These are phyloP conservation scores for Hirsutella minnesotensis DNA, from an alignment of 2,329 filamentous ascomycete species.

Conservation along the genomic window DNA sequence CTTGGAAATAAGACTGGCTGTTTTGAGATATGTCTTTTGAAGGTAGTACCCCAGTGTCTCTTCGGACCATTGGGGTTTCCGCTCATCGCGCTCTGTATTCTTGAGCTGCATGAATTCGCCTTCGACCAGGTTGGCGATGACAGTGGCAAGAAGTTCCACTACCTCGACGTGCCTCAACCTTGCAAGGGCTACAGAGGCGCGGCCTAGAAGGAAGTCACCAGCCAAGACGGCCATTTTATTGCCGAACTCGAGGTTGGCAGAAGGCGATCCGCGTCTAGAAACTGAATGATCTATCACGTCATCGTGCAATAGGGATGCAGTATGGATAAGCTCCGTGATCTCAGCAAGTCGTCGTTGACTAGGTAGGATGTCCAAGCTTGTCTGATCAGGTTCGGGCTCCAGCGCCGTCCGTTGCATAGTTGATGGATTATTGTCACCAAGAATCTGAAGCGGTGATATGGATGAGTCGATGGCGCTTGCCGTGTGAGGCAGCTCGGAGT, in stretches of 20 bases:
- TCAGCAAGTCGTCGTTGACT: constrained; percentile 86
- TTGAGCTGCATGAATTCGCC: constrained; percentile 99
- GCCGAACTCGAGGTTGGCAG: constrained; percentile 88
- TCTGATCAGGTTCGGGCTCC: constrained; percentile 19
- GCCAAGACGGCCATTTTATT: constrained; percentile 99
- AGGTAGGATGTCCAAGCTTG: constrained; percentile 65
- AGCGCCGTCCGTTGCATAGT: constrained; percentile 30
- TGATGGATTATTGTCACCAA: constrained; percentile 73
- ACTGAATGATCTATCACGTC: constrained; percentile 94
- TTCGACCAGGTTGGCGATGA: constrained; percentile 95
- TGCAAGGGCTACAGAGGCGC: constrained; percentile 87
- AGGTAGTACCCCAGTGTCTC: constrained; percentile 88
- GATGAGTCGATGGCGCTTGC: constrained; percentile 37
- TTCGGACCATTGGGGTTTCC: constrained; percentile 73
- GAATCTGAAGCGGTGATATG: constrained; percentile 43
- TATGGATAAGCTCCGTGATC: constrained; percentile 96
- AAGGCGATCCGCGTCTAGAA: constrained; percentile 70
- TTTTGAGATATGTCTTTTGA: constrained; percentile 97
- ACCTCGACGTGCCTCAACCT: constrained; percentile 87
- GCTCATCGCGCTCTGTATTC: constrained; percentile 85
- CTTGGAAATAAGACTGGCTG: constrained; percentile 90
- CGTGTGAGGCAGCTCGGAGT: constrained; percentile 26
- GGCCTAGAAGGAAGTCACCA: constrained; percentile 88
- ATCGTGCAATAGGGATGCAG: constrained; percentile 90
- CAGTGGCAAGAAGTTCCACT: constrained; percentile 84